Evolutionary conservation across 805 yeast genomes (phyloP).

Genomic region (Yamadazyma sp.): DNA sequence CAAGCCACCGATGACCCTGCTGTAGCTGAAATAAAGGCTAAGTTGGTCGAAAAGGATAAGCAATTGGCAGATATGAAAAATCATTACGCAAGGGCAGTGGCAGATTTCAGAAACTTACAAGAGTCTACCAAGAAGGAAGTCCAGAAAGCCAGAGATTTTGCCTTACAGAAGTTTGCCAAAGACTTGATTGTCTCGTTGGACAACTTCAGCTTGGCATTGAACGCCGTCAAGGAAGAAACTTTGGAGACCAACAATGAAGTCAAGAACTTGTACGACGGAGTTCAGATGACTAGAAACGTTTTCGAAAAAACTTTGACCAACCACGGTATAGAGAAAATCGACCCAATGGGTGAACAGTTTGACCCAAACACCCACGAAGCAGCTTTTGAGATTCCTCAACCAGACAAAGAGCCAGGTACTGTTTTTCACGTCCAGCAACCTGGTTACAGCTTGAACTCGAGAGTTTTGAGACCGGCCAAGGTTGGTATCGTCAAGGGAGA

Average conservation of each 20-base stretch:
- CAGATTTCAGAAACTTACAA: slow-evolving; percentile 91
- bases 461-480: slow-evolving; percentile 93
- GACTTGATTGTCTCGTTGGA: slow-evolving; percentile 88
- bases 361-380: slow-evolving; percentile 95
- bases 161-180: slow-evolving; percentile 87
- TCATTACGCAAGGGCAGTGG: slow-evolving; percentile 76
- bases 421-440: slow-evolving; percentile 90
- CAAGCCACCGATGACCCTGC: slow-evolving; percentile 21
- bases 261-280: slow-evolving; percentile 79
- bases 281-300: slow-evolving; percentile 82
- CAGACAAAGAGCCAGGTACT: slow-evolving; percentile 88
- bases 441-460: slow-evolving; percentile 80
- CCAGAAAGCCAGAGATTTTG: slow-evolving; percentile 85
- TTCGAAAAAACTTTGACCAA: slow-evolving; percentile 78
- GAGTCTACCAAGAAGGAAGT: slow-evolving; percentile 85
- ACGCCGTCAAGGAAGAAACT: slow-evolving; percentile 65
- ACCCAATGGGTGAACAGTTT: slow-evolving; percentile 81
- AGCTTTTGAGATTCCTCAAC: slow-evolving; percentile 81
- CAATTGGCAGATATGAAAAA: slow-evolving; percentile 83
- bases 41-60: slow-evolving; percentile 60
- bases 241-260: slow-evolving; percentile 61
- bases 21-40: slow-evolving; percentile 43
- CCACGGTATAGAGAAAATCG: slow-evolving; percentile 79
- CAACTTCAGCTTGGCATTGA: slow-evolving; percentile 83
- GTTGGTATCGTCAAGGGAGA: slow-evolving; percentile 82